phyloP scores from a whole-genome alignment of 306 rosid genomes.

The Rosa persica region DNA sequence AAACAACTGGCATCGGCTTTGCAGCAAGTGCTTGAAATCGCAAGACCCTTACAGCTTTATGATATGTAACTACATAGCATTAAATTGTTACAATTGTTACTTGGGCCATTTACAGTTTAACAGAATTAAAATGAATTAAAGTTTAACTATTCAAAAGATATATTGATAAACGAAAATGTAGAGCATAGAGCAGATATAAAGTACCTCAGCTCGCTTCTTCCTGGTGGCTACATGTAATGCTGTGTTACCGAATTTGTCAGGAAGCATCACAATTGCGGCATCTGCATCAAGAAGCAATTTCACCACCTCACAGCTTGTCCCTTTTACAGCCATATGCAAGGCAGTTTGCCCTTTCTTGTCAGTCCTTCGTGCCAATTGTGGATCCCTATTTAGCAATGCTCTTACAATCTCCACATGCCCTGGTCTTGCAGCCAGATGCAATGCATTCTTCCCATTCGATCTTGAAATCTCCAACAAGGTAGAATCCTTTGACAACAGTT shows the following conservation, averaged over 20 bases:
- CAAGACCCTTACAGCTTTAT: not conserved
- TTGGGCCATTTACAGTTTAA: not conserved
- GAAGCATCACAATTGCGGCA: constrained; percentile 99
- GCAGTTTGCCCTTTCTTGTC: constrained; percentile 99
- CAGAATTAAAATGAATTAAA: not conserved
- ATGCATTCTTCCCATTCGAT: constrained; percentile 86
- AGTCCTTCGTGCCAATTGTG: constrained; percentile 90
- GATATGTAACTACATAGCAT: not conserved
- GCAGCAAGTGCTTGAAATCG: not conserved
- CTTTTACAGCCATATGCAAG: constrained; percentile 99
- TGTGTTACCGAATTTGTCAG: constrained; percentile 89
- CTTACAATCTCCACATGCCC: constrained; percentile 83
- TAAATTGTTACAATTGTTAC: not conserved
- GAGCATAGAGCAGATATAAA: not conserved
- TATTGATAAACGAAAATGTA: not conserved
- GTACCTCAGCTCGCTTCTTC: constrained; percentile 96
- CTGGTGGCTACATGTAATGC: constrained; percentile 96
- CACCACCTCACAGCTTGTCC: constrained; percentile 88
- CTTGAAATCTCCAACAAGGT: constrained; percentile 71
- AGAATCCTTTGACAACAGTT: constrained; percentile 75
- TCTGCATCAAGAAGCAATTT: constrained; percentile 90
- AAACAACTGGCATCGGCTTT: not conserved
- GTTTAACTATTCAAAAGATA: not conserved
- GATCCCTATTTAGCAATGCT: constrained; percentile 71
- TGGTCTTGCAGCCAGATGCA: constrained; percentile 92